phyloP scores from a whole-genome alignment of 202 grass and related monocot species.

The Saccharum hybrid region DNA sequence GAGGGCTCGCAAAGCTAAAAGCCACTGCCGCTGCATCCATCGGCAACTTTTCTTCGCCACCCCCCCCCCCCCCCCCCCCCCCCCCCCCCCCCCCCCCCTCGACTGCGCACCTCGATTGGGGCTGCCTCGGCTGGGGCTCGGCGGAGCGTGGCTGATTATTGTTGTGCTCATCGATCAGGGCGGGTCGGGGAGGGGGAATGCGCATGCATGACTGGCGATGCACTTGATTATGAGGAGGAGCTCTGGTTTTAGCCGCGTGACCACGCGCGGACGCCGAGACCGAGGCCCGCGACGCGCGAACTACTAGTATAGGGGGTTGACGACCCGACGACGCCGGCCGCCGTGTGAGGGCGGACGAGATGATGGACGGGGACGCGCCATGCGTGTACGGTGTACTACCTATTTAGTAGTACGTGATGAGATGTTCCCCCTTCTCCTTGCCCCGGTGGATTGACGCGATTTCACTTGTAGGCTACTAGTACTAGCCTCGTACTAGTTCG shows the following conservation, averaged over 20 bases:
- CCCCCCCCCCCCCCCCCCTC: too few species aligned
- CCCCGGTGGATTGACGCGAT: too few species aligned
- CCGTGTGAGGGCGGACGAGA: neutral
- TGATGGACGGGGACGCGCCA: conserved; percentile 29
- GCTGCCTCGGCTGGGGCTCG: too few species aligned
- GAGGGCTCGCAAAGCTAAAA: too few species aligned
- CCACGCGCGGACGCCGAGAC: neutral
- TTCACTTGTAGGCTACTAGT: too few species aligned
- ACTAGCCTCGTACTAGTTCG: neutral
- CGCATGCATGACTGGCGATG: neutral
- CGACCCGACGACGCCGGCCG: neutral
- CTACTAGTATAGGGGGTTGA: too few species aligned
- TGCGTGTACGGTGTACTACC: conserved; percentile 26
- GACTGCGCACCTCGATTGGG: too few species aligned
- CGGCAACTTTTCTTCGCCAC: too few species aligned
- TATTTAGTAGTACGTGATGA: too few species aligned
- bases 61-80: too few species aligned
- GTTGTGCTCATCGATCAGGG: neutral
- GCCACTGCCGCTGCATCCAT: too few species aligned
- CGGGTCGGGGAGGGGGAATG: neutral
- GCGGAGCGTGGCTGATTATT: neutral
- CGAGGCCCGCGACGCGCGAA: neutral
- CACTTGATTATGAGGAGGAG: neutral
- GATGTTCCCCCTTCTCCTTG: too few species aligned
- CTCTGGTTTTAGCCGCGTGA: neutral